These are phyloP conservation scores for Rehmannia glutinosa DNA, from an alignment of 257 asterid genomes.

Conservation along the genomic window DNA sequence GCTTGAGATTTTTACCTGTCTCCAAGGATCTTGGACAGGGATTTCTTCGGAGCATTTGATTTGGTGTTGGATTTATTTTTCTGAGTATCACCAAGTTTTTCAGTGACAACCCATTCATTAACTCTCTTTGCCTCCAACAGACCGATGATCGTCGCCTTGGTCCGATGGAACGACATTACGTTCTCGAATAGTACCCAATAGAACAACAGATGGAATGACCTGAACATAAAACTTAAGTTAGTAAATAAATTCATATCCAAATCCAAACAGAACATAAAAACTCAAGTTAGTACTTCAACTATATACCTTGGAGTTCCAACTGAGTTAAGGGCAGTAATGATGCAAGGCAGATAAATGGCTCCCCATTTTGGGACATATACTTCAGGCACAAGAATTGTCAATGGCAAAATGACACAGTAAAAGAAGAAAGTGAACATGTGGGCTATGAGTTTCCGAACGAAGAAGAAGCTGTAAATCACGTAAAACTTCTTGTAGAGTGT, in stretches of 20 bases:
- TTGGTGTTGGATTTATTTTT: slow-evolving; percentile 56
- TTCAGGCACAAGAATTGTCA: slow-evolving; percentile 58
- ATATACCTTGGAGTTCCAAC: slow-evolving; percentile 92
- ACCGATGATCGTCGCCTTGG: slow-evolving; percentile 93
- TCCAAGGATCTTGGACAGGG: slow-evolving; percentile 41
- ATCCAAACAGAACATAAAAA: background rate
- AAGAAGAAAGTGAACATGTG: slow-evolving; percentile 89
- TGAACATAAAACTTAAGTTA: slow-evolving; percentile 13
- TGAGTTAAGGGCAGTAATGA: slow-evolving; percentile 73
- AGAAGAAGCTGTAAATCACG: slow-evolving; percentile 98
- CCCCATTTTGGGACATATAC: slow-evolving; percentile 82
- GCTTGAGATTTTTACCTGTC: slow-evolving; percentile 43
- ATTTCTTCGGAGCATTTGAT: slow-evolving; percentile 31
- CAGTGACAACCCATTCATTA: slow-evolving; percentile 98
- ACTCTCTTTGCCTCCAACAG: slow-evolving; percentile 80
- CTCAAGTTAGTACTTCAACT: background rate
- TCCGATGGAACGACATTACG: slow-evolving; percentile 92
- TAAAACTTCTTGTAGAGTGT: slow-evolving; percentile 77
- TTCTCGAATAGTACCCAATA: slow-evolving; percentile 98
- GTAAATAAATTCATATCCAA: background rate
- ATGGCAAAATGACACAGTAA: slow-evolving; percentile 59
- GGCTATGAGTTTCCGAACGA: slow-evolving; percentile 87
- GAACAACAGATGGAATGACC: slow-evolving; percentile 86
- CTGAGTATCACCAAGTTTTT: slow-evolving; percentile 80
- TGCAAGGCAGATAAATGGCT: slow-evolving; percentile 87